These are phyloP conservation scores for Osmanthus fragrans DNA, from an alignment of 257 asterid species.

Conservation along the genomic window DNA sequence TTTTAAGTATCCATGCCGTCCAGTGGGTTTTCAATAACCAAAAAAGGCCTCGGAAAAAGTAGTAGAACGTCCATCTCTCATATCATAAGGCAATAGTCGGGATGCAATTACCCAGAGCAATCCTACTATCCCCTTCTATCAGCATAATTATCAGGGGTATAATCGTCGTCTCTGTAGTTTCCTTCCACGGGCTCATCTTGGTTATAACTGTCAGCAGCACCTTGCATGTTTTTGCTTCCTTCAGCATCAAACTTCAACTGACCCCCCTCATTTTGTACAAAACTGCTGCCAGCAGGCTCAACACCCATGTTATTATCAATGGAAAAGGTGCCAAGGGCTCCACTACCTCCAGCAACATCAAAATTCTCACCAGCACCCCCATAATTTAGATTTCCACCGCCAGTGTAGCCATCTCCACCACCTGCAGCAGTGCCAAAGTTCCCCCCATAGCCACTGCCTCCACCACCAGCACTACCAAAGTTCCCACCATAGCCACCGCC, in stretches of 20 bases:
- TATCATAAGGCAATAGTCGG: constrained; percentile 4
- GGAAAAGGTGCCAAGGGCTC: too few relatives aligned
- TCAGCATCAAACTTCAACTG: constrained; percentile 17
- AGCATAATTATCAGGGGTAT: constrained; percentile 31
- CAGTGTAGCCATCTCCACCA: constrained; percentile 3
- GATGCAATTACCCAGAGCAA: background rate
- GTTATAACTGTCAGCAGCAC: constrained; percentile 23
- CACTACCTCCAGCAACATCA: background rate
- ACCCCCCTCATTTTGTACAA: too few relatives aligned
- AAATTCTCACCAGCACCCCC: constrained; percentile 5
- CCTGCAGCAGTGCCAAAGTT: background rate
- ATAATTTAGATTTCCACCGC: constrained; percentile 21
- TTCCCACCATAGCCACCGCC: constrained; percentile 23
- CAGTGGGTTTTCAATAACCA: background rate
- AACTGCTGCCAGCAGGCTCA: too few relatives aligned
- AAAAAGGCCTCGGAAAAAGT: background rate
- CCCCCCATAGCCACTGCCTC: constrained; percentile 18
- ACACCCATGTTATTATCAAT: too few relatives aligned
- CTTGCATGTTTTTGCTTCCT: constrained; percentile 12
- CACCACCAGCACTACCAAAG: constrained; percentile 14
- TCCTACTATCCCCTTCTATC: constrained; percentile 42
- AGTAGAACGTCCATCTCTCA: background rate
- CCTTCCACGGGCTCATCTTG: constrained; percentile 22
- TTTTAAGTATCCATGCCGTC: background rate
- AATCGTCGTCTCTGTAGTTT: constrained; percentile 30